A percentile compares a stretch with the other conserved stretches of the same genome.
Evolutionary conservation across 2,329 filamentous ascomycete species (phyloP).

Genomic region (Claviceps purpurea): DNA sequence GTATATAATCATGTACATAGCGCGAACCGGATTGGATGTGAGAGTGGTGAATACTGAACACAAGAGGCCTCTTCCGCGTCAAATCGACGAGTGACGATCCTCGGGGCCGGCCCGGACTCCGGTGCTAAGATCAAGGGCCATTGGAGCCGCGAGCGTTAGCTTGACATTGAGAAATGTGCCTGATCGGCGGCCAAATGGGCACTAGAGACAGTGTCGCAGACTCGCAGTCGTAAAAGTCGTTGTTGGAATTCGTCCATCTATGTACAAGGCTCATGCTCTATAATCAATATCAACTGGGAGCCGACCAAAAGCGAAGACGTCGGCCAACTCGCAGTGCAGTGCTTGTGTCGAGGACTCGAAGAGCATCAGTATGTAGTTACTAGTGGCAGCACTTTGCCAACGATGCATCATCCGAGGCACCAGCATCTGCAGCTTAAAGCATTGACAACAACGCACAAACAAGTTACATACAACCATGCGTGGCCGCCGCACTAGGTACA

Average conservation of each 20-base stretch:
- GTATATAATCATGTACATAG: too few relatives aligned
- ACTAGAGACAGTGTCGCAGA: not conserved
- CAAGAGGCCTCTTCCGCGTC: not conserved
- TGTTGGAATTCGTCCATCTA: too few relatives aligned
- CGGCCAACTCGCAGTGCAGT: too few relatives aligned
- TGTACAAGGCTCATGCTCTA: too few relatives aligned
- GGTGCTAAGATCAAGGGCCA: not conserved
- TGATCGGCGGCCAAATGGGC: not conserved
- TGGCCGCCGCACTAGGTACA: too few relatives aligned
- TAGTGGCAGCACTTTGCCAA: not conserved
- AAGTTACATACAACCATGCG: too few relatives aligned
- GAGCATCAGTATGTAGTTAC: too few relatives aligned
- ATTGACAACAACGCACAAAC: not conserved
- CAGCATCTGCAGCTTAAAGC: not conserved
- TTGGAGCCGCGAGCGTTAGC: not conserved
- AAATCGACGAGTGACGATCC: not conserved
- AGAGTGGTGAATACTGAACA: not conserved
- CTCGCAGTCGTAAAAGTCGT: not conserved
- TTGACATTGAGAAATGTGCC: not conserved
- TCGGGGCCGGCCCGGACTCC: not conserved
- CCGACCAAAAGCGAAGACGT: not conserved
- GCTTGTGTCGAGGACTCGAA: too few relatives aligned
- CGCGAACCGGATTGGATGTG: too few relatives aligned
- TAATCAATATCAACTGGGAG: too few relatives aligned
- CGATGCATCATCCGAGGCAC: not conserved